Evolutionary conservation across 2,329 filamentous ascomycete genomes (phyloP).

Genomic region (Fusarium sp.): DNA sequence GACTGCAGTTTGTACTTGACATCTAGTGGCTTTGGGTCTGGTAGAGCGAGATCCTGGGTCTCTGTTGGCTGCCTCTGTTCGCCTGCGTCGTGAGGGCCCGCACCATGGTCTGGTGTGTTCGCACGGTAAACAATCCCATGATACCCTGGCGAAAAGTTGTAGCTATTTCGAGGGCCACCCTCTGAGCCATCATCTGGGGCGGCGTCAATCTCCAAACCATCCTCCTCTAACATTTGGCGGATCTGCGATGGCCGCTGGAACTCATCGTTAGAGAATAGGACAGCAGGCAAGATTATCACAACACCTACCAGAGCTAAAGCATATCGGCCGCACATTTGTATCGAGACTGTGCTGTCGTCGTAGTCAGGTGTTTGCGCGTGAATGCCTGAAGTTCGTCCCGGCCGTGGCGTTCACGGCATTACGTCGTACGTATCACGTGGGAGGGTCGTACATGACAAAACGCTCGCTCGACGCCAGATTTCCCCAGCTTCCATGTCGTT

Average conservation of each 20-base stretch:
- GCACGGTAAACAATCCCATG: constrained; percentile 90
- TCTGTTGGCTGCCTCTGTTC: constrained; percentile 7
- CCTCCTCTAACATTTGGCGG: constrained; percentile 79
- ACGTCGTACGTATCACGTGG: constrained; percentile 22
- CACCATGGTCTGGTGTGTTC: constrained; percentile 75
- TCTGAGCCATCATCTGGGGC: constrained; percentile 80
- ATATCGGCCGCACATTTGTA: constrained; percentile 57
- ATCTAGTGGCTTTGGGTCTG: constrained; percentile 34
- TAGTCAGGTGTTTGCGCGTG: not conserved
- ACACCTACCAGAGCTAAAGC: constrained; percentile 53
- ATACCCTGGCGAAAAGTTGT: constrained; percentile 94
- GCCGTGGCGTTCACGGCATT: constrained; percentile 12
- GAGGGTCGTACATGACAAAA: constrained; percentile 11
- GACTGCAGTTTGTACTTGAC: constrained; percentile 85
- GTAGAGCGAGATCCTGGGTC: not conserved
- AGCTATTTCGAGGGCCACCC: constrained; percentile 77
- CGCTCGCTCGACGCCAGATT: too few relatives aligned
- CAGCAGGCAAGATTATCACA: too few relatives aligned
- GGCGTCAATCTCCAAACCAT: constrained; percentile 81
- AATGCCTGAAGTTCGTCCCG: not conserved
- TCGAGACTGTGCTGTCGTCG: not conserved
- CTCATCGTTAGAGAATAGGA: not conserved
- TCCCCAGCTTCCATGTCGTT: not conserved
- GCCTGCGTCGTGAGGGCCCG: constrained; percentile 55
- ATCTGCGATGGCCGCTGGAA: constrained; percentile 82